Conservation (phyloP, 2,329 filamentous ascomycete species). For the Karstenula rhodostoma region DNA sequence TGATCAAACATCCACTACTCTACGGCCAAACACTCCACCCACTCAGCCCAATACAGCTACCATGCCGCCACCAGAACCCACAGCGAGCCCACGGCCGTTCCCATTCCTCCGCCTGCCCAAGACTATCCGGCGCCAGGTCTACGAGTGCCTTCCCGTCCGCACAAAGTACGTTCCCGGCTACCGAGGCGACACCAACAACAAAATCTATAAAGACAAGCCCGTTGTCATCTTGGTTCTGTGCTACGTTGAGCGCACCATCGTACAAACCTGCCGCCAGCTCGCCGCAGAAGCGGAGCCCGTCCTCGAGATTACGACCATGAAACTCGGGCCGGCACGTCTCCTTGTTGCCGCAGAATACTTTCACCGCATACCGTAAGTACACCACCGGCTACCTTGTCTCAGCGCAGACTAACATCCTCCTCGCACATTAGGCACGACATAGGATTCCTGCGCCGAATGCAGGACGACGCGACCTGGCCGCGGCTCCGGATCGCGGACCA, state of each 20-base stretch:
- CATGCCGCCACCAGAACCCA: neutral
- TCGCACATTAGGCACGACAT: neutral
- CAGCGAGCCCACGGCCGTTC: neutral
- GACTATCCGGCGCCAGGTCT: slow-evolving; percentile 1
- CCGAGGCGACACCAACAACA: neutral
- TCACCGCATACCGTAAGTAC: neutral
- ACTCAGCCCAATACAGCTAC: neutral
- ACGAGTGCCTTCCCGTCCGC: slow-evolving; percentile 4
- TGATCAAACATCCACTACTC: no score
- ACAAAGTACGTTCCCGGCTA: neutral
- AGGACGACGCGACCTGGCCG: neutral
- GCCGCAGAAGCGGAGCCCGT: slow-evolving; percentile 8
- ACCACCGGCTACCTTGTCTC: neutral
- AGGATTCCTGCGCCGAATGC: neutral
- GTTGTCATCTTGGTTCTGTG: slow-evolving; percentile 8
- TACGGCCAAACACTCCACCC: no score
- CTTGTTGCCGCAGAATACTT: slow-evolving; percentile 1
- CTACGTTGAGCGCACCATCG: slow-evolving; percentile 7
- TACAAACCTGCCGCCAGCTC: slow-evolving; percentile 9
- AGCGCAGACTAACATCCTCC: neutral
- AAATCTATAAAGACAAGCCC: neutral
- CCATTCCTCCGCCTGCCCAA: slow-evolving; percentile 4
- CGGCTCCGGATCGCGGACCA: neutral
- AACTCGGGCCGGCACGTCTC: slow-evolving; percentile 7
- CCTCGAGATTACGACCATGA: slow-evolving; percentile 13